Percentiles rank a stretch among this genome's conserved stretches.
Evolutionary conservation across 257 asterid species (phyloP).

Genomic region (Gentiana straminea): DNA sequence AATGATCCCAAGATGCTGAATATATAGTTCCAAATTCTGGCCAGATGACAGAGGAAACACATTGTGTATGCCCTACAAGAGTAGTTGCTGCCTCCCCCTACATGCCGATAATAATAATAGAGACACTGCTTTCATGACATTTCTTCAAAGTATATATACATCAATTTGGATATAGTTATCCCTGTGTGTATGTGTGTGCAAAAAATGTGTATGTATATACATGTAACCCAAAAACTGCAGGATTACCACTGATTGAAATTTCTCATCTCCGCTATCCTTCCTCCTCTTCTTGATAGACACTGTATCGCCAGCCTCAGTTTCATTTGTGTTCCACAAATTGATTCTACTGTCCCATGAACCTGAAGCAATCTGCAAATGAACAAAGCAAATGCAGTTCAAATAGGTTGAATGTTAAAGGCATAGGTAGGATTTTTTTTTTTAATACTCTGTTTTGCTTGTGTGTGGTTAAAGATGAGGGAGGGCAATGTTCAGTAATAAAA

Average conservation of each 20-base stretch:
- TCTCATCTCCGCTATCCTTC: constrained; percentile 36
- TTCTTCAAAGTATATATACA: too few relatives aligned
- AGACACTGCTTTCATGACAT: too few relatives aligned
- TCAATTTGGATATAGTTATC: too few relatives aligned
- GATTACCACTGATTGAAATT: constrained; percentile 59
- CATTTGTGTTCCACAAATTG: constrained; percentile 58
- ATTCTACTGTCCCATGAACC: constrained; percentile 94
- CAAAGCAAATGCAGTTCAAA: background rate
- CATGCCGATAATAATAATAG: constrained; percentile 1
- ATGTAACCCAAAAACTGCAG: background rate
- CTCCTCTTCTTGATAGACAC: constrained; percentile 82
- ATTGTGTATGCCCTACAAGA: constrained; percentile 85
- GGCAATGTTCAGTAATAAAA: background rate
- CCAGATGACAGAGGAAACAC: constrained; percentile 87
- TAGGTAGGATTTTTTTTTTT: background rate
- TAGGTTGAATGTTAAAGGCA: background rate
- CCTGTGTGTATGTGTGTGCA: too few relatives aligned
- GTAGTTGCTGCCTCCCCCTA: constrained; percentile 83
- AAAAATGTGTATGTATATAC: too few relatives aligned
- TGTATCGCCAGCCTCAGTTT: constrained; percentile 30
- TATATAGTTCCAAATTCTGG: constrained; percentile 51
- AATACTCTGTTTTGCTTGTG: too few relatives aligned
- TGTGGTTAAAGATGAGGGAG: too few relatives aligned
- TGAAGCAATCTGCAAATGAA: constrained; percentile 59
- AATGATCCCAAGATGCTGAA: constrained; percentile 96